These are phyloP conservation scores for Malassezia japonica DNA, from an alignment of 1,284 basidiomycete species.

Conservation along the genomic window DNA sequence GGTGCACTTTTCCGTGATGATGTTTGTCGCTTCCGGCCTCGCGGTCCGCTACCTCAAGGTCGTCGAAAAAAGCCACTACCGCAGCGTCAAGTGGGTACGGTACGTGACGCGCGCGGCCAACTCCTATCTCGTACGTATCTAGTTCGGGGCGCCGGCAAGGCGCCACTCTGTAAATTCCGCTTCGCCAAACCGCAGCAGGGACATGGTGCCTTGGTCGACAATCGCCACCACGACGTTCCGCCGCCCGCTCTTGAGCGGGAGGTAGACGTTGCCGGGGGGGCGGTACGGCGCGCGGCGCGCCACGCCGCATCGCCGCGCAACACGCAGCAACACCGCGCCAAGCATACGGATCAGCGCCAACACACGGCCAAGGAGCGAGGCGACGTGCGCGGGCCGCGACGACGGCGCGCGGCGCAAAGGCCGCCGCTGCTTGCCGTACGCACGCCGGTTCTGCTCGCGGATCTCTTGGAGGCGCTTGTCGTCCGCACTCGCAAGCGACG, in stretches of 20 bases:
- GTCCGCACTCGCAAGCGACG: conserved; percentile 9
- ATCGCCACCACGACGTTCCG: conserved; percentile 76
- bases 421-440: conserved; percentile 26
- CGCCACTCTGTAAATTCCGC: conserved; percentile 60
- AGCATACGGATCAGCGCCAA: conserved; percentile 4
- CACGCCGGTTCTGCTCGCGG: conserved; percentile 25
- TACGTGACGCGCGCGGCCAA: conserved; percentile 35
- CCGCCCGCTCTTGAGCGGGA: conserved; percentile 66
- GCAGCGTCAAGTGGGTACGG: conserved; percentile 51
- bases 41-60: conserved; percentile 96
- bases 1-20: conserved; percentile 93
- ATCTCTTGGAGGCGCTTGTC: conserved; percentile 21
- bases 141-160: conserved; percentile 11
- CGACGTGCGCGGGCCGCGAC: neutral
- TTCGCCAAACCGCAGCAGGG: conserved; percentile 78
- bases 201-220: conserved; percentile 77
- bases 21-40: conserved; percentile 93
- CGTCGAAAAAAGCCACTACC: conserved; percentile 88
- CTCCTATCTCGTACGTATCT: conserved; percentile 38
- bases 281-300: conserved; percentile 10
- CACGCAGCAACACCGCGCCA: conserved; percentile 6
- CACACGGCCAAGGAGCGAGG: neutral
- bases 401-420: neutral
- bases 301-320: neutral
- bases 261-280: conserved; percentile 39